Percentiles rank a stretch among this genome's conserved stretches.
These are phyloP conservation scores for Ogataea polymorpha DNA, from an alignment of 805 yeast species.

Conservation along the genomic window DNA sequence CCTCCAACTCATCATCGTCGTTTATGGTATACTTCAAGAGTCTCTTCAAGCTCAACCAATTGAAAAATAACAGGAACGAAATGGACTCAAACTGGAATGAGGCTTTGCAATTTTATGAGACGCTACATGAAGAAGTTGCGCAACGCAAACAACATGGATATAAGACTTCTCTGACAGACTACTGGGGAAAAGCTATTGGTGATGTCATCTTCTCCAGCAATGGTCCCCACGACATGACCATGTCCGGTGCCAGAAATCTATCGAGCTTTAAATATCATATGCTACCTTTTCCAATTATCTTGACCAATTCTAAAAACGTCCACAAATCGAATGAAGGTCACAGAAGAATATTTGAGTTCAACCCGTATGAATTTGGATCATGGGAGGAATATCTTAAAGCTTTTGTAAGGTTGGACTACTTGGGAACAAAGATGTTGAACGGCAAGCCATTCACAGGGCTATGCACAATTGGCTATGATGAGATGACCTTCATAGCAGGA, in stretches of 20 bases:
- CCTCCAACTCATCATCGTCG: conserved; percentile 14
- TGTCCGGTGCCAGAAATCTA: conserved; percentile 38
- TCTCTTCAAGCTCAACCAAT: conserved; percentile 5
- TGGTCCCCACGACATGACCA: conserved; percentile 33
- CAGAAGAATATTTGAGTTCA: conserved; percentile 55
- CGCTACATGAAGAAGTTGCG: conserved; percentile 51
- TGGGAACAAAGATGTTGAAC: conserved; percentile 47
- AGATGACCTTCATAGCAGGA: conserved; percentile 57
- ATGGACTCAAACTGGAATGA: conserved; percentile 8
- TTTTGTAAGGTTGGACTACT: conserved; percentile 48
- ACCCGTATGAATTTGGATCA: conserved; percentile 66
- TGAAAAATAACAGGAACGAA: conserved; percentile 12
- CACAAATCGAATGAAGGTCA: conserved; percentile 34
- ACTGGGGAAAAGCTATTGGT: conserved; percentile 64
- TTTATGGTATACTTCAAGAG: conserved; percentile 13
- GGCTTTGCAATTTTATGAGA: conserved; percentile 47
- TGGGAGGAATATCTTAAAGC: conserved; percentile 51
- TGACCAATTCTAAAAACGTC: conserved; percentile 37
- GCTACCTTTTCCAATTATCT: conserved; percentile 51
- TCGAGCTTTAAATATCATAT: conserved; percentile 35
- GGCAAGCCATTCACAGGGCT: conserved; percentile 38
- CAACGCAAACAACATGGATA: conserved; percentile 52
- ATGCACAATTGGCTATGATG: conserved; percentile 55
- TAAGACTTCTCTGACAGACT: conserved; percentile 59
- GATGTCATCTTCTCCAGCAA: conserved; percentile 39